Conservation (phyloP, 2,329 filamentous ascomycete species). For the Eutypa lata region DNA sequence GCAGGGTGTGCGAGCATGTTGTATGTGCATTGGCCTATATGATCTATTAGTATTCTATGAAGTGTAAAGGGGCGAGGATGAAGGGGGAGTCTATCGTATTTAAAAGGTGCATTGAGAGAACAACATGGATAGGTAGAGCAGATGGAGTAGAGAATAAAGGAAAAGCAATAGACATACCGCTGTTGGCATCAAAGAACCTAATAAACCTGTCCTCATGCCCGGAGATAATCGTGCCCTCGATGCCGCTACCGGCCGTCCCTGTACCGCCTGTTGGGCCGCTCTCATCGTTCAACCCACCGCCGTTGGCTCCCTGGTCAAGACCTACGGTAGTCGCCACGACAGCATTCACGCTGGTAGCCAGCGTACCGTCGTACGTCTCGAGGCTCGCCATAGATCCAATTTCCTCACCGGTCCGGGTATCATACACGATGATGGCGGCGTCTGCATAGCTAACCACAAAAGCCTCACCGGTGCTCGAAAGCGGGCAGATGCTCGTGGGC, state of each 20-base stretch:
- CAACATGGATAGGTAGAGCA: neutral
- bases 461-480: conserved; percentile 77
- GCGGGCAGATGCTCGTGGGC: conserved; percentile 87
- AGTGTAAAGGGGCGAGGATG: too few relatives aligned
- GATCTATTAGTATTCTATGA: neutral
- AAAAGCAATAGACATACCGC: conserved; percentile 63
- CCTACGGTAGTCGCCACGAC: conserved; percentile 84
- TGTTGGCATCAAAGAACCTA: conserved; percentile 97
- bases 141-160: too few relatives aligned
- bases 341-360: conserved; percentile 78
- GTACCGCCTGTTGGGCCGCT: conserved; percentile 75
- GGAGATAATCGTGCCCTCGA: conserved; percentile 92
- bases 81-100: neutral
- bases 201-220: conserved; percentile 97
- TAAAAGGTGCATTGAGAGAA: neutral
- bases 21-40: conserved; percentile 95
- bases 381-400: conserved; percentile 88
- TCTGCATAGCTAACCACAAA: conserved; percentile 95
- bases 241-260: conserved; percentile 65
- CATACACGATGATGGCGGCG: conserved; percentile 85
- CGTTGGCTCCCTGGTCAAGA: conserved; percentile 65
- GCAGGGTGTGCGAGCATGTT: conserved; percentile 96
- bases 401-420: conserved; percentile 88
- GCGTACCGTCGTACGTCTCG: conserved; percentile 87
- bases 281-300: conserved; percentile 63